Conservation (phyloP, 164 flowering plant species). For the Umbellularia californica region DNA sequence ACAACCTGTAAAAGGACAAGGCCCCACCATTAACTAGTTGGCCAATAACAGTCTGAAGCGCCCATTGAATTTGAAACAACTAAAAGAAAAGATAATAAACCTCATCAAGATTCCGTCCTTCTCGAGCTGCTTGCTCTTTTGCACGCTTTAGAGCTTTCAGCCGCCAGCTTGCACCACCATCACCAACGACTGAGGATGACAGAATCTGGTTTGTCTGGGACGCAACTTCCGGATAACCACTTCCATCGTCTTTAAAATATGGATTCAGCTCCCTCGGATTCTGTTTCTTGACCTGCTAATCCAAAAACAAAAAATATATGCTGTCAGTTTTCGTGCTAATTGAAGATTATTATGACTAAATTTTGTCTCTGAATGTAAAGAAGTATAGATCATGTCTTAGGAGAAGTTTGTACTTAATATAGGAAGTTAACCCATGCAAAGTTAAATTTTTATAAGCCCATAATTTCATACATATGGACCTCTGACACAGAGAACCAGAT, state of each 20-base stretch:
- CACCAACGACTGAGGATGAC: conserved; percentile 73
- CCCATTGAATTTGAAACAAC: neutral
- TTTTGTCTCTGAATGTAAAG: neutral
- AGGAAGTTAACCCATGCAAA: neutral
- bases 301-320: neutral
- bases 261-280: conserved; percentile 89
- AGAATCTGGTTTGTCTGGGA: conserved; percentile 30
- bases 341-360: neutral
- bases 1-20: conserved; percentile 49
- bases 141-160: conserved; percentile 92
- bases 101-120: conserved; percentile 73
- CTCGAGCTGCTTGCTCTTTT: conserved; percentile 91
- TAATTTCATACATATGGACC: neutral
- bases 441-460: neutral
- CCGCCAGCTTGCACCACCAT: conserved; percentile 99
- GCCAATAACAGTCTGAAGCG: neutral
- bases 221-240: conserved; percentile 79
- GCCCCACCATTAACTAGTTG: neutral
- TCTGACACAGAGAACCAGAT: neutral
- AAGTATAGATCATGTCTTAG: neutral
- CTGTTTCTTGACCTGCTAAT: conserved; percentile 37
- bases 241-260: conserved; percentile 62
- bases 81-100: conserved; percentile 22
- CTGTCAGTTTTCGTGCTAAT: neutral
- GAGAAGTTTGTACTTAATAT: neutral